Percentiles rank a stretch among this genome's conserved stretches.
Conservation (phyloP, 208 protist genomes). For the Lotmaria passim region DNA sequence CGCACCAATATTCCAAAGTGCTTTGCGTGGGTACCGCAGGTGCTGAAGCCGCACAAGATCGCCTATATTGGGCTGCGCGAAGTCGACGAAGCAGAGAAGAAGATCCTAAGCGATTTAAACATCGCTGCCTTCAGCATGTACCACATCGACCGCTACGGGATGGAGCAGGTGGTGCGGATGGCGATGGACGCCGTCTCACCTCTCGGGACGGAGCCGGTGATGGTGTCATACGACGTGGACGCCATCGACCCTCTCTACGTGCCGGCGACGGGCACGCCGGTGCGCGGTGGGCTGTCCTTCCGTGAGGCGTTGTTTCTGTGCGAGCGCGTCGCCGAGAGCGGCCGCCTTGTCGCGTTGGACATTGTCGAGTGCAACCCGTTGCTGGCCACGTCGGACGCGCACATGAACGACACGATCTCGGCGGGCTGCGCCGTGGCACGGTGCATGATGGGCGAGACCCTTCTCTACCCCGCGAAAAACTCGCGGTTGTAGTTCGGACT, state of each 20-base stretch:
- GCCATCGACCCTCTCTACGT: constrained; percentile 62
- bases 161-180: constrained; percentile 56
- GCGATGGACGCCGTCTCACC: constrained; percentile 53
- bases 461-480: constrained; percentile 41
- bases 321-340: constrained; percentile 51
- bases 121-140: constrained; percentile 66
- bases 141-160: constrained; percentile 66
- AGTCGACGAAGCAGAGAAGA: constrained; percentile 67
- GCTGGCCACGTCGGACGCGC: constrained; percentile 38
- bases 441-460: constrained; percentile 51
- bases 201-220: constrained; percentile 50
- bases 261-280: constrained; percentile 66
- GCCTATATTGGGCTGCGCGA: constrained; percentile 74
- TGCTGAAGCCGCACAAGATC: constrained; percentile 57
- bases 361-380: constrained; percentile 76
- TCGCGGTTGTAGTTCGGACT: constrained; percentile 28
- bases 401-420: constrained; percentile 48
- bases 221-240: constrained; percentile 75
- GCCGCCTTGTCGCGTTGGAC: constrained; percentile 56
- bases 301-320: constrained; percentile 56
- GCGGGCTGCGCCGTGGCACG: constrained; percentile 50
- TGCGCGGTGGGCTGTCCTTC: constrained; percentile 55
- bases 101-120: constrained; percentile 51
- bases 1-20: constrained; percentile 41
- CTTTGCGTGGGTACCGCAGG: constrained; percentile 44